phyloP scores from a whole-genome alignment of 768 basidiomycete genomes.

The Macrocybe gigantea region DNA sequence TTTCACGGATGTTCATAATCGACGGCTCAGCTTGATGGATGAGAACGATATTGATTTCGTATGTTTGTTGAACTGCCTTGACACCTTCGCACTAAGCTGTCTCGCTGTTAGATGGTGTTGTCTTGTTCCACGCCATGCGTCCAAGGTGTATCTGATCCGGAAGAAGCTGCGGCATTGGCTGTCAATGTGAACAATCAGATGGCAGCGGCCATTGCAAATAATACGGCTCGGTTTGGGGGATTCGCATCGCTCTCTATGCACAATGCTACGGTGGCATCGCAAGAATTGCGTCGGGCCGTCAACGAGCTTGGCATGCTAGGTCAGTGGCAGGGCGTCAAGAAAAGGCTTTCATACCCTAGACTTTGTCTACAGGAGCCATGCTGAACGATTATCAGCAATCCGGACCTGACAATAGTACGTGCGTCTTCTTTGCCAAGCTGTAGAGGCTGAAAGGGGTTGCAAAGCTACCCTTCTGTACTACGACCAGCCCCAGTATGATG shows the following conservation, averaged over 20 bases:
- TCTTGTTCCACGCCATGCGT: conserved; percentile 32
- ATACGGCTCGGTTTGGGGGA: conserved; percentile 32
- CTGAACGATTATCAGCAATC: conserved; percentile 41
- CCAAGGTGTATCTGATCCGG: conserved; percentile 31
- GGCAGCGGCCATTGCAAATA: conserved; percentile 30
- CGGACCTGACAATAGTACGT: conserved; percentile 29
- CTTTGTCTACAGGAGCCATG: conserved; percentile 22
- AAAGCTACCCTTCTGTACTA: conserved; percentile 30
- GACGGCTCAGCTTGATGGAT: conserved; percentile 29
- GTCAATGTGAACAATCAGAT: conserved; percentile 29
- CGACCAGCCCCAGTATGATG: conserved; percentile 32
- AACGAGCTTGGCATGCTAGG: conserved; percentile 34
- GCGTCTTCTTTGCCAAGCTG: background rate
- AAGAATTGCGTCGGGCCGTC: conserved; percentile 33
- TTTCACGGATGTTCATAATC: conserved; percentile 32
- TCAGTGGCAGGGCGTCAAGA: conserved; percentile 2
- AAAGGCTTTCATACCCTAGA: background rate
- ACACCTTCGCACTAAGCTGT: background rate
- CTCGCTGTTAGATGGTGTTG: conserved; percentile 27
- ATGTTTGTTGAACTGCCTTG: background rate
- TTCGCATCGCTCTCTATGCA: conserved; percentile 41
- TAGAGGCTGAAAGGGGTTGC: background rate
- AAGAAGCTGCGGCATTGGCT: conserved; percentile 25
- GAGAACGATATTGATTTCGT: conserved; percentile 32
- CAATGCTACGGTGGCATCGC: conserved; percentile 32